A percentile compares a stretch with the other conserved stretches of the same genome.
Evolutionary conservation across 75 land plant species (phyloP).

Genomic region (Chamaecyparis obtusa): DNA sequence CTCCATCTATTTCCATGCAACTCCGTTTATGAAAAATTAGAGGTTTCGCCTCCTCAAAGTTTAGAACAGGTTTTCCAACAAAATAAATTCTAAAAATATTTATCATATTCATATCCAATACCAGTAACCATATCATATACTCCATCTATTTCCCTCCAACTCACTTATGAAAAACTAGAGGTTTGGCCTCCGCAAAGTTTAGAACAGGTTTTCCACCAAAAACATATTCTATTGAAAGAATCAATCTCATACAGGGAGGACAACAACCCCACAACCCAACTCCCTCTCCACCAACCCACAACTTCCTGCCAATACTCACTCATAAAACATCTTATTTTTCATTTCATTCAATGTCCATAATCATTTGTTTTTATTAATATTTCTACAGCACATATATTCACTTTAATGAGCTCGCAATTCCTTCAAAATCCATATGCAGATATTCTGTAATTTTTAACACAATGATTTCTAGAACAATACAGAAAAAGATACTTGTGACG

Average conservation of each 20-base stretch:
- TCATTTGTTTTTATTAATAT: background rate
- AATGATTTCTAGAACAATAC: background rate
- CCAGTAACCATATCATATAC: too few species aligned
- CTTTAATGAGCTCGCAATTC: background rate
- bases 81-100: background rate
- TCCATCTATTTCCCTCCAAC: too few species aligned
- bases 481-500: background rate
- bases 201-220: background rate
- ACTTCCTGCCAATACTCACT: background rate
- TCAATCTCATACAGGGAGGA: background rate
- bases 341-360: background rate
- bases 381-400: background rate
- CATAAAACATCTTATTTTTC: background rate
- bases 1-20: too few species aligned
- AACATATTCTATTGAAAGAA: background rate
- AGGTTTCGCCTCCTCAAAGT: background rate
- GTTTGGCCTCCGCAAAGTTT: background rate
- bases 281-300: background rate
- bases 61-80: background rate
- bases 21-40: too few species aligned
- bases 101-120: too few species aligned
- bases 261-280: background rate
- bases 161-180: background rate
- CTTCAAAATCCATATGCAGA: background rate
- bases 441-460: background rate